Base-by-base conservation (phyloP, 1,284 basidiomycete genomes). In the Inonotus obliquus region DNA sequence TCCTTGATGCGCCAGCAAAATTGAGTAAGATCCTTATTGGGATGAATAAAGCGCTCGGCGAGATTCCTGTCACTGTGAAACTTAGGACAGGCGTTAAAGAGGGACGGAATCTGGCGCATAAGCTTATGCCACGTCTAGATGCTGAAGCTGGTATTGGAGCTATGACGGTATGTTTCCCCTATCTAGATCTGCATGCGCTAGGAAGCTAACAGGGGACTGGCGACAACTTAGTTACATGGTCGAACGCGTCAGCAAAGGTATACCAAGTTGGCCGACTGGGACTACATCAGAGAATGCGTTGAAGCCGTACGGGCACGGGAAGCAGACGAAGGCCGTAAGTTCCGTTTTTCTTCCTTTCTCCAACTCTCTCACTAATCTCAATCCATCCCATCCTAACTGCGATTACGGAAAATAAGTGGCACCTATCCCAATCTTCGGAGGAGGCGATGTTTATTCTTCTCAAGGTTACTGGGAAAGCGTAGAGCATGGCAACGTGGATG, bases 31-130 rank as follows among this genome's bases (percentile, higher is more conserved):
- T 96, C 57, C 71, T 98, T 23, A 78, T 90, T 10, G 96, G 96
- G 9, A 98, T 99, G 95, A 93, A 89, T 70, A 85, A 83, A 58
- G 94, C 92, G 0, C 80, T 98, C 0, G 95, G 95, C 2, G 93
- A 95, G 39, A 89, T 96, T 39, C 96, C 96, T 0, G 78, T 99
- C n/a, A 98, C 96, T 0, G 88, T 97, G 67, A 99, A 99, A 74
- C 81, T 98, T 57, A 81, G 95, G 44, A 98, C 93, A 0, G 96
- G 96, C 0, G 89, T 98, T 21, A 92, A 91, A 69, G 92, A 94
- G 63, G 87, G 86, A 14, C 82, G 83, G 63, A 94, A 94, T 67
- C 94, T 83, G 0, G 91, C 94, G 5, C 95, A 98, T 73, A 96
- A 92, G 73, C 78, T 98, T 47, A 96, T 98, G 84, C 90, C 92